Evolutionary conservation across 108 stramenopile species (phyloP).

Genomic region (Cyclotella kingstonii): DNA sequence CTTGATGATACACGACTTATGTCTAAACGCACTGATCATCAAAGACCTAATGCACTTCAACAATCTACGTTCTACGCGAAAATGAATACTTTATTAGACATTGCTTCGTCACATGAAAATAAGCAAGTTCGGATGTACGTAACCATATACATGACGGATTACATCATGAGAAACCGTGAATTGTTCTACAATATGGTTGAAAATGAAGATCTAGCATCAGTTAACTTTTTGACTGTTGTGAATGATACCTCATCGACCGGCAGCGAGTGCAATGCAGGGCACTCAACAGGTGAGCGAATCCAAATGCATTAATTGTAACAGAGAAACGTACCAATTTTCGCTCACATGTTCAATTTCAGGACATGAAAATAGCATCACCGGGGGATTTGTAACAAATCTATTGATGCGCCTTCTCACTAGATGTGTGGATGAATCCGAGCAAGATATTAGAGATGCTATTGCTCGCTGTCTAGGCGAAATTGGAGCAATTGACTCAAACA

Average conservation of each 20-base stretch:
- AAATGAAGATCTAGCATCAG: conserved; percentile 62
- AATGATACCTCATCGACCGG: conserved; percentile 18
- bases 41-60: conserved; percentile 20
- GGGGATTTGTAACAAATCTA: conserved; percentile 58
- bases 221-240: conserved; percentile 69
- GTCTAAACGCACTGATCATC: conserved; percentile 29
- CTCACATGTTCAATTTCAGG: not conserved
- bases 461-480: conserved; percentile 81
- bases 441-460: conserved; percentile 49
- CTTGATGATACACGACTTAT: conserved; percentile 64
- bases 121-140: conserved; percentile 68
- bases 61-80: conserved; percentile 31
- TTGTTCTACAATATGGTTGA: conserved; percentile 63
- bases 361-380: conserved; percentile 12
- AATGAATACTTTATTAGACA: conserved; percentile 37
- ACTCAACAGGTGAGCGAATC: not conserved
- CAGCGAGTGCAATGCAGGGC: not conserved
- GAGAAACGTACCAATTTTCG: conserved; percentile 1
- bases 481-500: conserved; percentile 73
- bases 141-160: conserved; percentile 60
- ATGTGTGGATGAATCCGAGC: conserved; percentile 66
- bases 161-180: conserved; percentile 68
- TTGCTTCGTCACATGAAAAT: conserved; percentile 61
- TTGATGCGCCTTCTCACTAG: conserved; percentile 64
- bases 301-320: not conserved